These are phyloP conservation scores for Pholiota microspora DNA, from an alignment of 768 basidiomycete genomes.

Conservation along the genomic window DNA sequence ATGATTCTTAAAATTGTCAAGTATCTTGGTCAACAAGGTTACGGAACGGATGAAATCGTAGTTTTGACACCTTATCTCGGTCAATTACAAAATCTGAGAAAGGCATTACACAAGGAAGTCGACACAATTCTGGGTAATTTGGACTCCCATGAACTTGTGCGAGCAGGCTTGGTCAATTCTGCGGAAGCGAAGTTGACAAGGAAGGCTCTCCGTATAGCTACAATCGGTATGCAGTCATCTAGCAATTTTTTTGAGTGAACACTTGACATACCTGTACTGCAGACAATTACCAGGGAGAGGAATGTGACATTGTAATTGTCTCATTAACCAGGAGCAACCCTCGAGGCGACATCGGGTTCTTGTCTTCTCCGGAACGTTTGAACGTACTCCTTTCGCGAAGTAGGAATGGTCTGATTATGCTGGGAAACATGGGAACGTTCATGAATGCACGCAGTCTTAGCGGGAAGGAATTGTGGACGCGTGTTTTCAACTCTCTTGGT, in stretches of 20 bases:
- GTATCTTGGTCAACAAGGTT: slow-evolving; percentile 69
- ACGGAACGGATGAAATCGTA: slow-evolving; percentile 57
- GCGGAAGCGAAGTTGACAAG: slow-evolving; percentile 38
- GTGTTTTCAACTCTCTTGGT: slow-evolving; percentile 44
- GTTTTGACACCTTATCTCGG: slow-evolving; percentile 71
- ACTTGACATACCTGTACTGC: no score
- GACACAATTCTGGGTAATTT: slow-evolving; percentile 67
- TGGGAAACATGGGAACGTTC: slow-evolving; percentile 66
- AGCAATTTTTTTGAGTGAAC: neutral
- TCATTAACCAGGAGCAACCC: slow-evolving; percentile 62
- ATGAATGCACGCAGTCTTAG: slow-evolving; percentile 31
- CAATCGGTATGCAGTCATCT: slow-evolving; percentile 68
- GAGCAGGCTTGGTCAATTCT: slow-evolving; percentile 50
- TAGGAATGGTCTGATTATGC: slow-evolving; percentile 60
- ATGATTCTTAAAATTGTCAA: slow-evolving; percentile 68
- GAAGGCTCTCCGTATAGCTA: slow-evolving; percentile 53
- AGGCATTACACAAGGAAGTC: slow-evolving; percentile 39
- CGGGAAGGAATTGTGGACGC: slow-evolving; percentile 50
- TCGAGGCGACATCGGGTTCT: slow-evolving; percentile 61
- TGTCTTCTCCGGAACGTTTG: slow-evolving; percentile 65
- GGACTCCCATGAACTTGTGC: slow-evolving; percentile 55
- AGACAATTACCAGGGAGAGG: slow-evolving; percentile 82
- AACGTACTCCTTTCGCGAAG: slow-evolving; percentile 73
- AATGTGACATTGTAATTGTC: slow-evolving; percentile 65
- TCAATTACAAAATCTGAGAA: slow-evolving; percentile 52